Conservation (phyloP, 192 early-diverging fungal species). For the Coemansia sp. region DNA sequence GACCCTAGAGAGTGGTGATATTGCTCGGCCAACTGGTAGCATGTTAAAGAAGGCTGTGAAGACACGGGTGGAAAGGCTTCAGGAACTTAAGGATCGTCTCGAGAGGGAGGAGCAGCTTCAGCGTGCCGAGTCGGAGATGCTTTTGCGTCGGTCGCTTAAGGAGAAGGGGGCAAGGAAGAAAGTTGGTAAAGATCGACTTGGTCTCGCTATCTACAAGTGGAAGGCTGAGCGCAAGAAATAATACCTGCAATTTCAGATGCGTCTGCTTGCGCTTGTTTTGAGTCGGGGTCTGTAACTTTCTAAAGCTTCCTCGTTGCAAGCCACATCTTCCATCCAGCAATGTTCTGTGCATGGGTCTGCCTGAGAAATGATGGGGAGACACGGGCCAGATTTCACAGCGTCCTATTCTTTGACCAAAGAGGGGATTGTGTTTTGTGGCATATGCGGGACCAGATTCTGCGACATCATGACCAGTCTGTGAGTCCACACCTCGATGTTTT, state of each 20-base stretch:
- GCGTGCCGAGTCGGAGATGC: constrained; percentile 72
- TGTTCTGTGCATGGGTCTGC: neutral
- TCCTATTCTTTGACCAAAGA: neutral
- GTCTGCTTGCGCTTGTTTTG: neutral
- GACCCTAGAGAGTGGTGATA: constrained; percentile 53
- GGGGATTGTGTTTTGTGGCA: neutral
- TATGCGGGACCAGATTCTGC: neutral
- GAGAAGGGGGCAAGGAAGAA: constrained; percentile 77
- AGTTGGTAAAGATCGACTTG: constrained; percentile 77
- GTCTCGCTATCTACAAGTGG: constrained; percentile 92
- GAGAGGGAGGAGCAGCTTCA: constrained; percentile 74
- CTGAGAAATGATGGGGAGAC: neutral
- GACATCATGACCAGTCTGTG: neutral
- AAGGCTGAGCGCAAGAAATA: constrained; percentile 84
- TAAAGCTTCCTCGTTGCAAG: neutral
- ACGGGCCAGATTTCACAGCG: neutral
- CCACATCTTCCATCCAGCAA: neutral
- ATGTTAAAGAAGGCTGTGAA: constrained; percentile 22
- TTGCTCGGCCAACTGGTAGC: constrained; percentile 20
- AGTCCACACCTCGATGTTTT: neutral
- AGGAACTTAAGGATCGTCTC: constrained; percentile 73
- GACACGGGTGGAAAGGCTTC: constrained; percentile 55
- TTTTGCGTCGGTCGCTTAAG: constrained; percentile 74
- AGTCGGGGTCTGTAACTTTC: neutral
- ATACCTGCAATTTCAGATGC: neutral